phyloP scores from a whole-genome alignment of 768 basidiomycete genomes.

The Hydnomerulius pinastri region DNA sequence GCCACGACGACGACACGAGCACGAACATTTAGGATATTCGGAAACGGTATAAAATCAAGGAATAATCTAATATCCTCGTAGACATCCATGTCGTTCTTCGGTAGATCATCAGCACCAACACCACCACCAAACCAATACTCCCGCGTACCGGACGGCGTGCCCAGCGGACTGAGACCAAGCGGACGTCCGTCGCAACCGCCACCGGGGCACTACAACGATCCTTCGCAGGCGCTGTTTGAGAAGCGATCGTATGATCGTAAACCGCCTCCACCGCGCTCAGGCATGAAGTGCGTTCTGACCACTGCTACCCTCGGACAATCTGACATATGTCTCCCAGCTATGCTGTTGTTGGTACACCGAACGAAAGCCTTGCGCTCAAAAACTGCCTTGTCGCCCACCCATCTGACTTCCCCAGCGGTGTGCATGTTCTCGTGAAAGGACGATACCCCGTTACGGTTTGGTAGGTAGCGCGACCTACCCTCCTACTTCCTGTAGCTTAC shows the following conservation, averaged over 20 bases:
- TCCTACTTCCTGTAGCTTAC: slow-evolving; percentile 27
- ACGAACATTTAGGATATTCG: not conserved
- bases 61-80: not conserved
- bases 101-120: slow-evolving; percentile 31
- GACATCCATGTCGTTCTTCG: slow-evolving; percentile 43
- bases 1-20: not conserved
- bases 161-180: slow-evolving; percentile 37
- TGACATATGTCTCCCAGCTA: slow-evolving; percentile 39
- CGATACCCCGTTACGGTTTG: slow-evolving; percentile 70
- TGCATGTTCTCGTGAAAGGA: slow-evolving; percentile 78
- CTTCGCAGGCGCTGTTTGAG: slow-evolving; percentile 49
- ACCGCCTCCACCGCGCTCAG: slow-evolving; percentile 35
- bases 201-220: slow-evolving; percentile 55
- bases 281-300: slow-evolving; percentile 21
- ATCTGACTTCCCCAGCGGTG: slow-evolving; percentile 69
- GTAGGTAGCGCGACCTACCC: slow-evolving; percentile 43
- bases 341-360: slow-evolving; percentile 60
- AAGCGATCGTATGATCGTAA: slow-evolving; percentile 48
- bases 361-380: slow-evolving; percentile 67
- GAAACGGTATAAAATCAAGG: not conserved
- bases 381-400: slow-evolving; percentile 84
- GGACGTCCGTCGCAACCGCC: slow-evolving; percentile 38
- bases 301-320: not conserved
- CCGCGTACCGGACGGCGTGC: slow-evolving; percentile 43
- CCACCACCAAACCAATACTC: slow-evolving; percentile 44